Conservation (phyloP, 352 stramenopile genomes). For the Elongisporangium undulatum region DNA sequence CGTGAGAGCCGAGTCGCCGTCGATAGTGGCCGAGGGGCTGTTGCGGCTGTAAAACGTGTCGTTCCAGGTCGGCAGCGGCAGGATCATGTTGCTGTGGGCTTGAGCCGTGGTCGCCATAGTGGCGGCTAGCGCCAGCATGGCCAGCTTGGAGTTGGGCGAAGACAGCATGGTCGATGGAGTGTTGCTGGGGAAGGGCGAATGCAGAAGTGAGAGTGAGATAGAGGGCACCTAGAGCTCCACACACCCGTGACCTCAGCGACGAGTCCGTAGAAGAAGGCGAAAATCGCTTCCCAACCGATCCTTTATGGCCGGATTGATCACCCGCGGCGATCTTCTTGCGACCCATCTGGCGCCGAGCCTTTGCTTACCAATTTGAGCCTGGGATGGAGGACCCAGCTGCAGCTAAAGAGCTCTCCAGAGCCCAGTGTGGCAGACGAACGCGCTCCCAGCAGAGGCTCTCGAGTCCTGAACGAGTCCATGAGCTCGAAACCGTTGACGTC, state of each 20-base stretch:
- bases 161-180: slow-evolving; percentile 10
- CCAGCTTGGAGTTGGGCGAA: slow-evolving; percentile 3
- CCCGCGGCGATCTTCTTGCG: neutral
- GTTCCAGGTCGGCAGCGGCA: slow-evolving; percentile 31
- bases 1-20: slow-evolving; percentile 26
- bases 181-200: neutral
- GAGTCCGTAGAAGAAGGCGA: neutral
- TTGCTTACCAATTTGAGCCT: neutral
- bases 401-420: neutral
- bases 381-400: neutral
- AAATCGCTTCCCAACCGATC: neutral
- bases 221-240: no score
- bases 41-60: slow-evolving; percentile 22
- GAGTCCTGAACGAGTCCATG: no score
- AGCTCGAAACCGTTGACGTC: no score
- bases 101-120: slow-evolving; percentile 3
- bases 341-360: neutral
- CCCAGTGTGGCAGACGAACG: no score
- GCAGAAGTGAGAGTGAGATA: neutral
- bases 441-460: no score
- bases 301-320: neutral
- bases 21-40: slow-evolving; percentile 29
- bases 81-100: slow-evolving; percentile 27
- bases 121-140: slow-evolving; percentile 3
- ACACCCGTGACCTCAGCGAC: neutral